Conservation (phyloP, 495 filamentous ascomycete species). For the Penicillium steckii region DNA sequence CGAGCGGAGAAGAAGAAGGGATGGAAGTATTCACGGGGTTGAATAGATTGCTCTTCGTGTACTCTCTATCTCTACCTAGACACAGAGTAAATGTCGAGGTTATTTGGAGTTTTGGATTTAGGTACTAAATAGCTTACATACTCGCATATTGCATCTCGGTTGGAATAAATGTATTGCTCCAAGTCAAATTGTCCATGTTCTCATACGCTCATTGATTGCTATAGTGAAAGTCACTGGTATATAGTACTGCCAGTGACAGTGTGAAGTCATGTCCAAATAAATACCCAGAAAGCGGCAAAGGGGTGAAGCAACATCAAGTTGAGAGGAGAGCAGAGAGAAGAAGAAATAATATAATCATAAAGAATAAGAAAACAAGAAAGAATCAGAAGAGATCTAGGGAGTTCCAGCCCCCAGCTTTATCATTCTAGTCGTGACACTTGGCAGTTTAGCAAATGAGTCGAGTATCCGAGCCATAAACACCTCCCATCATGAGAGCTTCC, state of each 20-base stretch:
- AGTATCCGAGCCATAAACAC: constrained; percentile 28
- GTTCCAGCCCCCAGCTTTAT: constrained; percentile 13
- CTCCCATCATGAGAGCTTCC: constrained; percentile 64
- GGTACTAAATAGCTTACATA: background rate
- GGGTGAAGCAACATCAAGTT: background rate
- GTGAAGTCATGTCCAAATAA: background rate
- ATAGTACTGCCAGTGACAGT: constrained; percentile 11
- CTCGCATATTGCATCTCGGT: background rate
- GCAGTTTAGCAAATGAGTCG: constrained; percentile 21
- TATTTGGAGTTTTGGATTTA: background rate
- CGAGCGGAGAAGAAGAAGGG: constrained; percentile 71
- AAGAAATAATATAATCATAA: constrained; percentile 1
- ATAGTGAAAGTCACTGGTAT: constrained; percentile 3
- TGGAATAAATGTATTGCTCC: background rate
- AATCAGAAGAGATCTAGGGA: constrained; percentile 9
- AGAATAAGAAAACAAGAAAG: constrained; percentile 2
- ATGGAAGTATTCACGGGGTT: constrained; percentile 39
- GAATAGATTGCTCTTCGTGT: background rate
- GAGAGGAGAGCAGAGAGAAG: constrained; percentile 4
- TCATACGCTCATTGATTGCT: constrained; percentile 15
- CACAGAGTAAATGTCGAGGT: no score
- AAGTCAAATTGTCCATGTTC: constrained; percentile 1
- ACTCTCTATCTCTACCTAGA: no score
- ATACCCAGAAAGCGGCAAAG: background rate
- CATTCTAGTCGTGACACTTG: constrained; percentile 3